These are phyloP conservation scores for Candida freyschussii DNA, from an alignment of 1,139 yeast species.

Conservation along the genomic window DNA sequence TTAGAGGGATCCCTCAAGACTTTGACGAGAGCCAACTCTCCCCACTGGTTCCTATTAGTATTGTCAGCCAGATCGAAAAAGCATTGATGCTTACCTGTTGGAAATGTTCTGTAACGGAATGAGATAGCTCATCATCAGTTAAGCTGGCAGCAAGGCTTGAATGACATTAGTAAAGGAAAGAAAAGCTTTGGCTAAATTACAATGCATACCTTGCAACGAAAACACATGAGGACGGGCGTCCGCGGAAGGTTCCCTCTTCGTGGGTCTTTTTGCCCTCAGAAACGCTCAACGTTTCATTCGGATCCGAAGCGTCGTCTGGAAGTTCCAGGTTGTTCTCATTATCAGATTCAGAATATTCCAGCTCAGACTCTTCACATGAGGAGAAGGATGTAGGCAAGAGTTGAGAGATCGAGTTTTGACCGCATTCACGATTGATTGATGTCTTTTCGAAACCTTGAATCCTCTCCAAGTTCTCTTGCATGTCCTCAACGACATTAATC, in stretches of 20 bases:
- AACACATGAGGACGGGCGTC: slow-evolving; percentile 78
- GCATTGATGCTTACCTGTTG: slow-evolving; percentile 25
- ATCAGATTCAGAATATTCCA: slow-evolving; percentile 26
- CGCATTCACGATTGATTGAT: slow-evolving; percentile 10
- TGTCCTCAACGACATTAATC: slow-evolving; percentile 14
- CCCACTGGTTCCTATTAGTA: slow-evolving; percentile 47
- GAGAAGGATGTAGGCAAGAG: slow-evolving; percentile 20
- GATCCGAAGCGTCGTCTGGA: slow-evolving; percentile 16
- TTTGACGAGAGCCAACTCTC: slow-evolving; percentile 67
- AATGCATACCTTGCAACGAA: slow-evolving; percentile 58
- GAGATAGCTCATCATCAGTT: slow-evolving; percentile 65
- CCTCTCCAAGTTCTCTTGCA: slow-evolving; percentile 7
- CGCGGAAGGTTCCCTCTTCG: slow-evolving; percentile 25
- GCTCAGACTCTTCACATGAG: slow-evolving; percentile 24
- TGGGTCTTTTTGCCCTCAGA: slow-evolving; percentile 7
- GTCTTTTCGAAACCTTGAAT: slow-evolving; percentile 15
- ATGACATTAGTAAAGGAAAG: neutral
- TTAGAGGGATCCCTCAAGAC: slow-evolving; percentile 78
- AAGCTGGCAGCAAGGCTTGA: slow-evolving; percentile 53
- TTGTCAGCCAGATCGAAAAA: neutral
- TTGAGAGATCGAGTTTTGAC: slow-evolving; percentile 13
- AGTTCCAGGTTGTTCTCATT: slow-evolving; percentile 21
- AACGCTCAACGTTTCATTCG: slow-evolving; percentile 16
- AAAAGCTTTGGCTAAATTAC: neutral
- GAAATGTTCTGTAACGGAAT: slow-evolving; percentile 63